Percentiles rank a stretch among this genome's conserved stretches.
Conservation (phyloP, 1,139 yeast genomes). For the Candida sp. region DNA sequence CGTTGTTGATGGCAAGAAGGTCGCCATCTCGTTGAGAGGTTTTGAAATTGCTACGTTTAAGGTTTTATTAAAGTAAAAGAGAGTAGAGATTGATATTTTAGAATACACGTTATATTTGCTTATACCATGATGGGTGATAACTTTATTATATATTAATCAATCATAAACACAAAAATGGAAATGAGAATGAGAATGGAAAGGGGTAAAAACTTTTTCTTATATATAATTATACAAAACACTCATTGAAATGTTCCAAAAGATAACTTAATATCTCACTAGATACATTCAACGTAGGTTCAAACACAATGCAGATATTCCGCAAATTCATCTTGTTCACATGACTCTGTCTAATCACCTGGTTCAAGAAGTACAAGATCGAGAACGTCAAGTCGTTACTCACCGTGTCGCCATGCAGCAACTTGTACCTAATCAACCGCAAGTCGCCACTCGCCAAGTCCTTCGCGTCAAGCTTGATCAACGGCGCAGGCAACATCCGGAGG, state of each 20-base stretch:
- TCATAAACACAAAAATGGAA: too few species aligned
- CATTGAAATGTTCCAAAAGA: constrained; percentile 66
- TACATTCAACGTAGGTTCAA: constrained; percentile 82
- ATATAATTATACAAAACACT: constrained; percentile 52
- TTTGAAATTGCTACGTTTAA: constrained; percentile 80
- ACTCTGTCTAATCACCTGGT: constrained; percentile 64
- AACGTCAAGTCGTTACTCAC: constrained; percentile 66
- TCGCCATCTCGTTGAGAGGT: constrained; percentile 60
- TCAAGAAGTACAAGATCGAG: constrained; percentile 69
- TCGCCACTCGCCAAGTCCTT: constrained; percentile 33
- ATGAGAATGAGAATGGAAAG: too few species aligned
- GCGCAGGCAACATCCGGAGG: constrained; percentile 70
- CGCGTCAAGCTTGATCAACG: constrained; percentile 59
- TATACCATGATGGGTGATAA: too few species aligned
- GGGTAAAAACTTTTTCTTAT: too few species aligned
- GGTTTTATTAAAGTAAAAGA: constrained; percentile 36
- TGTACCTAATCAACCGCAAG: constrained; percentile 8
- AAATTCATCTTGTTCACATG: constrained; percentile 83
- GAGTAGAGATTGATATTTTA: neutral
- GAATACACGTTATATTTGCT: constrained; percentile 23
- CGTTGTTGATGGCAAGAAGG: constrained; percentile 23
- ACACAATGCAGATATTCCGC: constrained; percentile 80
- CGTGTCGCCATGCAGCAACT: constrained; percentile 25
- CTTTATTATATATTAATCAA: too few species aligned
- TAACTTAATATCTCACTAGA: constrained; percentile 68